Percentiles rank a stretch among this genome's conserved stretches.
Evolutionary conservation across 2,329 filamentous ascomycete species (phyloP).

Genomic region (Scopulariopsis brevicaulis): DNA sequence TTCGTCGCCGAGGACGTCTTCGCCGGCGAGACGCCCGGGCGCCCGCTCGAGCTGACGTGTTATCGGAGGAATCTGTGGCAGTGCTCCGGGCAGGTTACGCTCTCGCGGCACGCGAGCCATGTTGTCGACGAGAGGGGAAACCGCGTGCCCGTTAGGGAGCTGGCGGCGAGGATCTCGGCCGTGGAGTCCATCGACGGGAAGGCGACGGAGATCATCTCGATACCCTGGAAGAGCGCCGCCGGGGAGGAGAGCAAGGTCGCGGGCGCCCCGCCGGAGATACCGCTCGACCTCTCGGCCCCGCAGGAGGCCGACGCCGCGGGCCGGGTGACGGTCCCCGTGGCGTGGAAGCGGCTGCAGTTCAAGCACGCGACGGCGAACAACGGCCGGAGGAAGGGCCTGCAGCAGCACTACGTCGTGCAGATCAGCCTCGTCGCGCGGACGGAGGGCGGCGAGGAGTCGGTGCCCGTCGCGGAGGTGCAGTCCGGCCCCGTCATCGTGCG

Average conservation of each 20-base stretch:
- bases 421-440: constrained; percentile 73
- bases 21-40: constrained; percentile 40
- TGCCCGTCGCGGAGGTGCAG: constrained; percentile 71
- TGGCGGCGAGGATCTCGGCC: constrained; percentile 74
- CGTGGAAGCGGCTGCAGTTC: constrained; percentile 92
- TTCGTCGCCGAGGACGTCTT: constrained; percentile 77
- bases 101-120: constrained; percentile 62
- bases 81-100: constrained; percentile 74
- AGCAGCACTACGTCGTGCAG: constrained; percentile 88
- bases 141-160: constrained; percentile 63
- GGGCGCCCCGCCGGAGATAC: constrained; percentile 39
- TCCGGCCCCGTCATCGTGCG: constrained; percentile 93
- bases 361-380: constrained; percentile 96
- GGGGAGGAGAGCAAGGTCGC: constrained; percentile 35
- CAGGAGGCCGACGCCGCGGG: constrained; percentile 63
- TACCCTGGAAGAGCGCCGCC: constrained; percentile 78
- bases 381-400: constrained; percentile 81
- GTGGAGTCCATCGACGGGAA: constrained; percentile 90
- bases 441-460: constrained; percentile 40
- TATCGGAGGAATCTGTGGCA: constrained; percentile 93
- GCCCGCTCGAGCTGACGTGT: constrained; percentile 77
- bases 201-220: constrained; percentile 84
- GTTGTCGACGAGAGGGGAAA: constrained; percentile 65
- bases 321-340: constrained; percentile 69
- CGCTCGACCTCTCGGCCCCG: constrained; percentile 42